Evolutionary conservation across 192 early-diverging fungal genomes (phyloP).

Genomic region (Umbelopsis ramanniana): DNA sequence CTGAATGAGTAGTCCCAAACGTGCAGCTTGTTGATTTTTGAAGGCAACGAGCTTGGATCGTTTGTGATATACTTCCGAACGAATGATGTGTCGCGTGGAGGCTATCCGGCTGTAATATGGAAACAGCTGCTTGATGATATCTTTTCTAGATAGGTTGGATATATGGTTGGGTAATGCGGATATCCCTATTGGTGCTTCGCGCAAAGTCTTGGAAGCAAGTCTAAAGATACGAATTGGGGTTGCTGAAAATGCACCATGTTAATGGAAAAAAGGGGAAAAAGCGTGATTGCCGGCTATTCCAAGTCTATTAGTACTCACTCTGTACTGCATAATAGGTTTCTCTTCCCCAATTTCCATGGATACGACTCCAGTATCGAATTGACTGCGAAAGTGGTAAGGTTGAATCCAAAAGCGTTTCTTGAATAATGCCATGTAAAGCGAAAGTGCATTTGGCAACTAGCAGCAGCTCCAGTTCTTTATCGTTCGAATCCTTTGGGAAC

Average conservation of each 20-base stretch:
- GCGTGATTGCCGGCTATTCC: neutral
- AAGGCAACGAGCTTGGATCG: slow-evolving; percentile 48
- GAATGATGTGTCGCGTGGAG: slow-evolving; percentile 50
- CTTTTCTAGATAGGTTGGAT: slow-evolving; percentile 34
- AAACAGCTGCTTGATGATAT: neutral
- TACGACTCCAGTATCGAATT: slow-evolving; percentile 69
- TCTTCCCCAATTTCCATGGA: slow-evolving; percentile 48
- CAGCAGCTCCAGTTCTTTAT: slow-evolving; percentile 44
- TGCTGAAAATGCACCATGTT: neutral
- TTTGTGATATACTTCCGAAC: slow-evolving; percentile 64
- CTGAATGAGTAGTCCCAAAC: slow-evolving; percentile 65
- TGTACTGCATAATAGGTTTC: slow-evolving; percentile 49
- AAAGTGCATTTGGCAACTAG: slow-evolving; percentile 56
- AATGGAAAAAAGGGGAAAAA: slow-evolving; percentile 25
- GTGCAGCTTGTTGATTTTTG: slow-evolving; percentile 60
- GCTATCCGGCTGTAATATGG: slow-evolving; percentile 22
- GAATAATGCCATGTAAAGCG: slow-evolving; percentile 60
- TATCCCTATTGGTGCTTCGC: slow-evolving; percentile 34
- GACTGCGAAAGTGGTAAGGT: slow-evolving; percentile 64
- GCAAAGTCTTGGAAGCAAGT: slow-evolving; percentile 17
- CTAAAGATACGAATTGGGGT: slow-evolving; percentile 5
- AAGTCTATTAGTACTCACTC: slow-evolving; percentile 38
- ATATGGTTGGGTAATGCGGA: slow-evolving; percentile 21
- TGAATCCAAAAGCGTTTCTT: slow-evolving; percentile 59
- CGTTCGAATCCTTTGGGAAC: neutral